These are phyloP conservation scores for Pisolithus sp. DNA, from an alignment of 768 basidiomycete species.

Conservation along the genomic window DNA sequence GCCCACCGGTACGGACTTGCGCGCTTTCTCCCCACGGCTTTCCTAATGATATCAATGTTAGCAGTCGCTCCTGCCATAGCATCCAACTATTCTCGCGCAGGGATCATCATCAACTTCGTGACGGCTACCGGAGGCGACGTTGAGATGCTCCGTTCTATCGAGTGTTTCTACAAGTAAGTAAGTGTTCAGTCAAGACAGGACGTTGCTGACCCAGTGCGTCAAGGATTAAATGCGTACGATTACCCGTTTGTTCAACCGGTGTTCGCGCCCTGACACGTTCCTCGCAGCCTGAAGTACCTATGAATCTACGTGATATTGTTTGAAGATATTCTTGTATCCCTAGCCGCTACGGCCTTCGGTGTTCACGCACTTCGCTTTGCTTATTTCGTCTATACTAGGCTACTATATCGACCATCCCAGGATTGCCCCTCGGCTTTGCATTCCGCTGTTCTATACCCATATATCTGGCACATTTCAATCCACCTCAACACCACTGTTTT, in stretches of 20 bases:
- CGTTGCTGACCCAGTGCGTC: constrained; percentile 11
- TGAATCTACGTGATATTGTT: constrained; percentile 85
- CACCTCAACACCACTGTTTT: constrained; percentile 51
- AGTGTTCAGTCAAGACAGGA: constrained; percentile 7
- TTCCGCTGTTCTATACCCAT: constrained; percentile 62
- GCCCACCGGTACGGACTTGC: constrained; percentile 66
- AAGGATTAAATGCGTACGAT: constrained; percentile 85
- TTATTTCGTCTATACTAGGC: constrained; percentile 40
- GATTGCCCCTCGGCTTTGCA: constrained; percentile 29
- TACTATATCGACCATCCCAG: constrained; percentile 38
- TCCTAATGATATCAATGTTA: constrained; percentile 24
- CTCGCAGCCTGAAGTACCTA: constrained; percentile 80
- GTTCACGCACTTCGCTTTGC: constrained; percentile 24
- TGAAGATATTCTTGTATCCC: constrained; percentile 80
- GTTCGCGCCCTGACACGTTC: constrained; percentile 16
- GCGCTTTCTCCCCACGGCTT: not conserved
- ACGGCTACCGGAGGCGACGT: constrained; percentile 97
- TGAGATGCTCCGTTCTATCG: constrained; percentile 96
- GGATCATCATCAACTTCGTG: constrained; percentile 93
- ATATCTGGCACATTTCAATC: constrained; percentile 41
- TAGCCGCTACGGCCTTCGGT: constrained; percentile 49
- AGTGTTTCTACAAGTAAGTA: constrained; percentile 93
- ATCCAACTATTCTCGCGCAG: constrained; percentile 77
- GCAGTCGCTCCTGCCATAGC: constrained; percentile 84
- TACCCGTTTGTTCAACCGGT: not conserved